Conservation (phyloP, 805 yeast species). For the Debaryomyces castellii region DNA sequence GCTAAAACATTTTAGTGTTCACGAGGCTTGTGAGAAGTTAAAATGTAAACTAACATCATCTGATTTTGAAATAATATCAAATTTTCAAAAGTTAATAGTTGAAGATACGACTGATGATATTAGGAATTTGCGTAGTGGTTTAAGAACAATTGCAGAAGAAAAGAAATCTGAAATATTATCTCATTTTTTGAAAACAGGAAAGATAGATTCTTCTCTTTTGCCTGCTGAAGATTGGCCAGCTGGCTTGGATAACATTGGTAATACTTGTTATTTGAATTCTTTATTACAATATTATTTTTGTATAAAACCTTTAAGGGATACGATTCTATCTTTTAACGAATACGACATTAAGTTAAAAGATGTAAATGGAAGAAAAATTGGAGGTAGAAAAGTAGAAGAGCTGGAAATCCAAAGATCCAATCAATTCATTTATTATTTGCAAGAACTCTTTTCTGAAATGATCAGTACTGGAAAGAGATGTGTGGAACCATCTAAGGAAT, state of each 20-base stretch:
- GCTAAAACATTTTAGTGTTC: conserved; percentile 1
- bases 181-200: conserved; percentile 60
- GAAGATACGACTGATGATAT: conserved; percentile 44
- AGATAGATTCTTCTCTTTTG: conserved; percentile 52
- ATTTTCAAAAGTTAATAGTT: conserved; percentile 43
- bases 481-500: conserved; percentile 77
- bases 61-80: conserved; percentile 55
- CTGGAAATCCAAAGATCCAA: conserved; percentile 78
- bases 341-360: conserved; percentile 19
- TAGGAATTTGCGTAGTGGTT: conserved; percentile 54
- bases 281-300: conserved; percentile 87
- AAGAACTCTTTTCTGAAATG: conserved; percentile 68
- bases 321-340: conserved; percentile 56
- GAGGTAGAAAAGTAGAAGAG: conserved; percentile 81
- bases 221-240: conserved; percentile 80
- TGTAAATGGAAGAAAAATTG: conserved; percentile 63
- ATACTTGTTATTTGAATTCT: conserved; percentile 92
- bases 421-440: conserved; percentile 74
- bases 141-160: conserved; percentile 53
- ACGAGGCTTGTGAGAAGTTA: conserved; percentile 46
- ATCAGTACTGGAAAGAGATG: conserved; percentile 59
- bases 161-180: conserved; percentile 56
- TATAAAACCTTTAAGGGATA: conserved; percentile 73
- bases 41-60: conserved; percentile 51
- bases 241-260: conserved; percentile 92